phyloP scores from a whole-genome alignment of 2,329 filamentous ascomycete species.

The Aspergillus carbonarius region DNA sequence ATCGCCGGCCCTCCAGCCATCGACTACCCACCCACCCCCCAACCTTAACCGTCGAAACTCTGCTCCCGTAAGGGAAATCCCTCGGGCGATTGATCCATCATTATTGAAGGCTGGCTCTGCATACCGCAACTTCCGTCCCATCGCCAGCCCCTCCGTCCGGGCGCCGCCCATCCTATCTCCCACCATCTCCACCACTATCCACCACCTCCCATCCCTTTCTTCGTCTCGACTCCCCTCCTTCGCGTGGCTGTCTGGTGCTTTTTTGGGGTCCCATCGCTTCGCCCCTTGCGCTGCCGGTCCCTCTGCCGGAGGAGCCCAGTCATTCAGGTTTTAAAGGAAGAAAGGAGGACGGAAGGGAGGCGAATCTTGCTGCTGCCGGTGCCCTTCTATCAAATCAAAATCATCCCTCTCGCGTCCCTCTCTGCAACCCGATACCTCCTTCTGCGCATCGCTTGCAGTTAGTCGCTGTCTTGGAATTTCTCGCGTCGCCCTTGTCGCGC shows the following conservation, averaged over 20 bases:
- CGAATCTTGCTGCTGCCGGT: constrained; percentile 17
- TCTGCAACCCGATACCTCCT: constrained; percentile 11
- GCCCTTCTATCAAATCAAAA: constrained; percentile 16
- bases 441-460: constrained; percentile 17
- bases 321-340: constrained; percentile 22
- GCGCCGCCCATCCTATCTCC: constrained; percentile 8
- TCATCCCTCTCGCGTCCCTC: constrained; percentile 4
- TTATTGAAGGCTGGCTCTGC: constrained; percentile 21
- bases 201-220: constrained; percentile 20
- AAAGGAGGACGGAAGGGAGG: constrained; percentile 28
- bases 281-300: constrained; percentile 22
- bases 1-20: constrained; percentile 1
- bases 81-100: constrained; percentile 19
- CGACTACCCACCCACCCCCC: constrained; percentile 5
- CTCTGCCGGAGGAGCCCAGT: constrained; percentile 11
- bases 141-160: constrained; percentile 13
- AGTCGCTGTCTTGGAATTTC: constrained; percentile 15
- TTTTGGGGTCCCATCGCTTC: constrained; percentile 15
- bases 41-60: constrained; percentile 7
- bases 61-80: constrained; percentile 21
- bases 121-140: constrained; percentile 28
- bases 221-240: constrained; percentile 14
- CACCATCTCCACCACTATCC: neutral
- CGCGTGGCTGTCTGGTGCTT: constrained; percentile 24
- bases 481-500: constrained; percentile 20